Conservation (phyloP, 2,329 filamentous ascomycete genomes). For the Aspergillus uvarum region DNA sequence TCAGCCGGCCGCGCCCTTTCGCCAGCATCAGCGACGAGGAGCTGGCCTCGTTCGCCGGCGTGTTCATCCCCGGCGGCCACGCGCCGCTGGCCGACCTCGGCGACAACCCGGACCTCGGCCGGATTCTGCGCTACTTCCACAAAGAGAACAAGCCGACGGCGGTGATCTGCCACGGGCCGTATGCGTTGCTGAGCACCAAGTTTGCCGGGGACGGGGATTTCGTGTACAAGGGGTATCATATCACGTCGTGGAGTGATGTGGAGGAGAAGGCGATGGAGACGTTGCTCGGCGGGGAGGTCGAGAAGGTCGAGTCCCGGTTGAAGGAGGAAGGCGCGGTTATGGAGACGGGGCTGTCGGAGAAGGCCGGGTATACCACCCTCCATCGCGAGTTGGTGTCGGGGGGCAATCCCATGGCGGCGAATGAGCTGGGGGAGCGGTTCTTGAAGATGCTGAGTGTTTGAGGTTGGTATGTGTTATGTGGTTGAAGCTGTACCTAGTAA, state of each 20-base stretch:
- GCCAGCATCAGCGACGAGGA: constrained; percentile 42
- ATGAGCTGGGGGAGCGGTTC: constrained; percentile 34
- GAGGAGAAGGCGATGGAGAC: constrained; percentile 51
- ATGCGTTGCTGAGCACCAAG: constrained; percentile 47
- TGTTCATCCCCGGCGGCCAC: constrained; percentile 50
- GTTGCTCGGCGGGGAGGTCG: constrained; percentile 44
- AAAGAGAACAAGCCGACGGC: constrained; percentile 44
- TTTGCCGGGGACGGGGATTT: constrained; percentile 37
- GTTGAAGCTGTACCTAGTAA: neutral
- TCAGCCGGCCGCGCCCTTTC: constrained; percentile 41
- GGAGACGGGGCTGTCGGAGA: constrained; percentile 43
- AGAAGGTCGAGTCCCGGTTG: constrained; percentile 44
- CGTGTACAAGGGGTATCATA: constrained; percentile 48
- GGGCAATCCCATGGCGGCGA: constrained; percentile 35
- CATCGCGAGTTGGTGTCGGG: constrained; percentile 43
- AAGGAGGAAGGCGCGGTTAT: constrained; percentile 45
- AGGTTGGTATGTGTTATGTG: neutral
- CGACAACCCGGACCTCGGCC: constrained; percentile 43
- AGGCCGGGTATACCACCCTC: constrained; percentile 44
- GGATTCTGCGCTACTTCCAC: constrained; percentile 46
- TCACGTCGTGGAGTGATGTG: constrained; percentile 47
- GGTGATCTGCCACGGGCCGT: constrained; percentile 50
- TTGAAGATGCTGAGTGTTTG: constrained; percentile 33
- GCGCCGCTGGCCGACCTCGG: constrained; percentile 47
- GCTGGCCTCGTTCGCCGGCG: constrained; percentile 39